phyloP scores from a whole-genome alignment of 2,329 filamentous ascomycete species.

The Mycosphaerella sp. region DNA sequence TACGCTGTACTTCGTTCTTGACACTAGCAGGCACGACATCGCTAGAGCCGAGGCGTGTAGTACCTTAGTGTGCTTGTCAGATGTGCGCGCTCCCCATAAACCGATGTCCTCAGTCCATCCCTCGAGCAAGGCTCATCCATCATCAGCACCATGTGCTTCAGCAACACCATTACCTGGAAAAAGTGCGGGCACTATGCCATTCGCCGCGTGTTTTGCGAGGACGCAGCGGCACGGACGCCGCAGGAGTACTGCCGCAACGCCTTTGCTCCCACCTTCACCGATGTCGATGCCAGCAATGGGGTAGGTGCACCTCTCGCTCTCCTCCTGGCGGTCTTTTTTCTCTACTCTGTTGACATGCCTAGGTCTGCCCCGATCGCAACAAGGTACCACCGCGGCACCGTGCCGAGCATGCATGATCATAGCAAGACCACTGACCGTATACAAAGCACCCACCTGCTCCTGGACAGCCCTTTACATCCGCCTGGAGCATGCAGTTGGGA shows the following conservation, averaged over 20 bases:
- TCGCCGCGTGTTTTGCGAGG: conserved; percentile 14
- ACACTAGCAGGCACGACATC: background rate
- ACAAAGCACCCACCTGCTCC: conserved; percentile 14
- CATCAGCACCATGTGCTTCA: conserved; percentile 17
- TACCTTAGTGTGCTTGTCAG: background rate
- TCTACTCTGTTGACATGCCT: background rate
- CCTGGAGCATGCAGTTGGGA: conserved; percentile 9
- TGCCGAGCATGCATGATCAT: background rate
- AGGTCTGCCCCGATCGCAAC: conserved; percentile 16
- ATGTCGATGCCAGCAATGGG: conserved; percentile 13
- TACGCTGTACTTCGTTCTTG: background rate
- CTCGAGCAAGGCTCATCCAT: background rate
- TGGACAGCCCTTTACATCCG: conserved; percentile 11
- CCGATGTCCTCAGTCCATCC: background rate
- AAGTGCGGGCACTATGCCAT: conserved; percentile 18
- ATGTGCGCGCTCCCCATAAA: background rate
- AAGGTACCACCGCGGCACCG: conserved; percentile 3
- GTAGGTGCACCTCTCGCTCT: background rate
- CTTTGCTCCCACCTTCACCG: conserved; percentile 16
- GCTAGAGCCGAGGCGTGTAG: background rate
- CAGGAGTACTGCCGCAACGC: conserved; percentile 12
- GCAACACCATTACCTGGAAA: conserved; percentile 18
- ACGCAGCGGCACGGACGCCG: conserved; percentile 12
- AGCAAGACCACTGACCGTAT: background rate
- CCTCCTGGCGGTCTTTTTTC: no score